A percentile compares a stretch with the other conserved stretches of the same genome.
phyloP scores from a whole-genome alignment of 495 filamentous ascomycete genomes.

The Aspergillus incahuasiensis region DNA sequence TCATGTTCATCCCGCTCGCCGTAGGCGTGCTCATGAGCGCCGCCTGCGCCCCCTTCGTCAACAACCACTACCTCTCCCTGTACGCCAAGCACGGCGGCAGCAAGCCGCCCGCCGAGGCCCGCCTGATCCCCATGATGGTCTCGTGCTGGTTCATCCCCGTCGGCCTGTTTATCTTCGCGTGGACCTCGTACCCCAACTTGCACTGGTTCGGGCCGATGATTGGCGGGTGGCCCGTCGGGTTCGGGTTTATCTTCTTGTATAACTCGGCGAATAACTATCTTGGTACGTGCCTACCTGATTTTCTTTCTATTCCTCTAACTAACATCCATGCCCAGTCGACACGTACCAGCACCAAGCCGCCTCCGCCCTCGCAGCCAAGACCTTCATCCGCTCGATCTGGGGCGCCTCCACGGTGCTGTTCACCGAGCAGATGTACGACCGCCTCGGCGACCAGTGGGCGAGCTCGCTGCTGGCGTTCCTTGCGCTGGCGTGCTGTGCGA shows the following conservation, averaged over 20 bases:
- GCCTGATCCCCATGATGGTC: conserved; percentile 81
- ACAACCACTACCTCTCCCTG: conserved; percentile 68
- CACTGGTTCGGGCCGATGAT: conserved; percentile 68
- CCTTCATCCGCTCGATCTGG: conserved; percentile 73
- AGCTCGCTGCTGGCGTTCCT: conserved; percentile 65
- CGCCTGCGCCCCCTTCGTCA: conserved; percentile 63
- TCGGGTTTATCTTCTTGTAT: conserved; percentile 84
- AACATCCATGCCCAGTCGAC: conserved; percentile 51
- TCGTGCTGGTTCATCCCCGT: conserved; percentile 76
- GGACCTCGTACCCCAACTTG: conserved; percentile 64
- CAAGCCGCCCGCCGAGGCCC: conserved; percentile 67
- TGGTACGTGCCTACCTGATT: conserved; percentile 28
- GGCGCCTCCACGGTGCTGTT: conserved; percentile 72
- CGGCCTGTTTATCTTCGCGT: conserved; percentile 80
- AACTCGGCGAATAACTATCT: conserved; percentile 81
- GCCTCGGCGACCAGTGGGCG: conserved; percentile 73
- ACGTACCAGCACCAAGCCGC: conserved; percentile 84
- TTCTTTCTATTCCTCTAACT: neutral
- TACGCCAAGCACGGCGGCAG: conserved; percentile 56
- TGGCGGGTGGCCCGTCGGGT: conserved; percentile 72
- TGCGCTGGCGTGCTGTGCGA: conserved; percentile 65
- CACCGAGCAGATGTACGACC: conserved; percentile 73
- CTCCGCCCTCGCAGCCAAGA: conserved; percentile 79
- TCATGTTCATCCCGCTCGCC: conserved; percentile 77
- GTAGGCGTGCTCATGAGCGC: conserved; percentile 64